phyloP scores from a whole-genome alignment of 768 basidiomycete species.

The Suillus clintonianus region DNA sequence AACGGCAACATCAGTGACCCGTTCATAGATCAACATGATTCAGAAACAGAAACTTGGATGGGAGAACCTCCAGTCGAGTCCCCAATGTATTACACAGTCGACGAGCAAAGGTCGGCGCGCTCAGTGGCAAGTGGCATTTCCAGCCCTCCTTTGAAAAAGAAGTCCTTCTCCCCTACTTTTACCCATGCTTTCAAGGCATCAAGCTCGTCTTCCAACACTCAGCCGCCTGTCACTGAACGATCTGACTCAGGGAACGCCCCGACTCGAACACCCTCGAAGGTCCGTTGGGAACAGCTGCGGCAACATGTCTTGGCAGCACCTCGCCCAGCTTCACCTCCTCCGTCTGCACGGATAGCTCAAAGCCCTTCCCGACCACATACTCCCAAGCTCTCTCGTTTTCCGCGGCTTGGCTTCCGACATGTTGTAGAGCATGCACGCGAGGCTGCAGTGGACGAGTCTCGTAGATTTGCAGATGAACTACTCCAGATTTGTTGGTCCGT shows the following conservation, averaged over 20 bases:
- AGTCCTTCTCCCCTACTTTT: constrained; percentile 10
- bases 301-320: constrained; percentile 49
- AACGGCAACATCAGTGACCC: not conserved
- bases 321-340: constrained; percentile 22
- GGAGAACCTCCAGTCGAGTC: constrained; percentile 10
- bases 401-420: constrained; percentile 56
- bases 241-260: not conserved
- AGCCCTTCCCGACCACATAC: constrained; percentile 32
- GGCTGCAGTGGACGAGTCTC: constrained; percentile 47
- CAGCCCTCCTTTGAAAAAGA: constrained; percentile 7
- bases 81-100: not conserved
- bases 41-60: constrained; percentile 5
- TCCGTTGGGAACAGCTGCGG: constrained; percentile 56
- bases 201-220: not conserved
- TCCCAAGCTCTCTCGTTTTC: constrained; percentile 53
- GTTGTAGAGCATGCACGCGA: constrained; percentile 67
- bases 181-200: constrained; percentile 10
- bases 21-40: not conserved
- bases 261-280: constrained; percentile 34
- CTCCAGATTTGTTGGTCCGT: constrained; percentile 54
- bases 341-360: not conserved
- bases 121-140: not conserved
- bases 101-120: not conserved
- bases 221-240: not conserved
- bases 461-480: constrained; percentile 57